Evolutionary conservation across 2,329 filamentous ascomycete species (phyloP), one percentile per base, ranked within the genome.

Genomic region (Metarhizium humberi): DNA sequence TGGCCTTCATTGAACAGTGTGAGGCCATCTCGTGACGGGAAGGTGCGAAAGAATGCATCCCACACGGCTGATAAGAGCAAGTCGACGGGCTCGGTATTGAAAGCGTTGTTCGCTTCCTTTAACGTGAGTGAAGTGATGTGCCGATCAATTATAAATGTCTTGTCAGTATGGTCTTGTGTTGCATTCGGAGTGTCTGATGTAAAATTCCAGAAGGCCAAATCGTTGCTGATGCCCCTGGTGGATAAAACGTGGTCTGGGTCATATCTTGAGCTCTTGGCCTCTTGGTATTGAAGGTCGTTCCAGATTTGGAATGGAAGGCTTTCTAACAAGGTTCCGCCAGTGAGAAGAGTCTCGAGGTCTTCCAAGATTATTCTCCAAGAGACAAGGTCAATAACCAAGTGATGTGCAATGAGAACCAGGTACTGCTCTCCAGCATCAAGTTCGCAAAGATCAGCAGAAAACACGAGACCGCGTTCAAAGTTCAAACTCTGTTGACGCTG

Each of bases 281-380:
- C 67, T 14, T 70, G 63, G 4, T 53, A 58, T 56, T 73, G 71
- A 4, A 72, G 52, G 32, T 64, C 57, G 6, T 59, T 60, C 72
- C 72, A 75, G 29, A 60, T 66, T 42, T 69, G 13, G 48, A 54
- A 36, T 43, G 43, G 18, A 36, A 34, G 34, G 47, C 55, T 32
- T 51, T 53, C 29, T 46, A 42, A 43, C 13, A 48, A 13, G 18
- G 30, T 16, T 34, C 47, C 29, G 6, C 53, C 53, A 7, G 68
- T 62, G 6, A 77, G 60, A 1, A 72, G 57, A 6, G 66, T 64
- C 53, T 77, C 74, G 0, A 78, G 62, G 49, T 78, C 74, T 40
- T 73, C 68, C 0, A 76, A 60, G 2, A 78, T 63, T 3, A 74
- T 66, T 7, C 72, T 65, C 75, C 75, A 78, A 0, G 73, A 75